Evolutionary conservation across 192 early-diverging fungal genomes (phyloP), one percentile per base, ranked within the genome.

Genomic region (Rhizoclosmatium globosum): DNA sequence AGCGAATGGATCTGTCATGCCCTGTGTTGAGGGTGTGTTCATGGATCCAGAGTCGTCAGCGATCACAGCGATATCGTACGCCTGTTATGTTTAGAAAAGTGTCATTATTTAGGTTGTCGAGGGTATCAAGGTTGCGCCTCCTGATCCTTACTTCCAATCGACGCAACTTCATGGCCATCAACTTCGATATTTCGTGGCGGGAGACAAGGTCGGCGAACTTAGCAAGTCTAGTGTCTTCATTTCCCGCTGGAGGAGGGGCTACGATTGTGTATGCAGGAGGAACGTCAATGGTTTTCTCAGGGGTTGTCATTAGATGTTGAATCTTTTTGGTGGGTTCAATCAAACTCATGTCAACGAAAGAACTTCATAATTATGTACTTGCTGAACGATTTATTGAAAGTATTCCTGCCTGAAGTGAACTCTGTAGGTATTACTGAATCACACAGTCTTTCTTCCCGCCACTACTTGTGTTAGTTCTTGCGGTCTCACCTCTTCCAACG

Each of bases 1-100:
- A 15, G 76, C 68, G 68, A 47, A 78, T 21, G 76, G 76, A 47
- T 78, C 68, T 7, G 6, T 38, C 11, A 64, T 7, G 9, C 67
- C 67, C 0, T 17, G 42, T 9, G 74, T 47, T 23, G 42, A 69
- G 13, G 19, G 17, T 13, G 46, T 74, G 19, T 43, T 74, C 76
- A 78, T 78, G 41, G 76, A 78, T 6, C 76, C 76, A 44, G 64
- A 68, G 43, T 78, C 76, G 68, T 78, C 76, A 7, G 47, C 69
- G 15, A 78, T 78, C 7, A 78, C 68, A 38, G 74, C 76, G 42
- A 78, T 71, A 57, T 78, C 68, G 56, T 57, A 78, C 3, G 64
- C 68, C 66, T 76, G 60, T 43, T 43, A 45, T 21, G 61, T 64
- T 39, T 68, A 65, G 17, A 53, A n/a, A 13, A 13, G 50, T 53